phyloP scores from a whole-genome alignment of 352 stramenopile species.

The Pilasporangium apinafurcum region DNA sequence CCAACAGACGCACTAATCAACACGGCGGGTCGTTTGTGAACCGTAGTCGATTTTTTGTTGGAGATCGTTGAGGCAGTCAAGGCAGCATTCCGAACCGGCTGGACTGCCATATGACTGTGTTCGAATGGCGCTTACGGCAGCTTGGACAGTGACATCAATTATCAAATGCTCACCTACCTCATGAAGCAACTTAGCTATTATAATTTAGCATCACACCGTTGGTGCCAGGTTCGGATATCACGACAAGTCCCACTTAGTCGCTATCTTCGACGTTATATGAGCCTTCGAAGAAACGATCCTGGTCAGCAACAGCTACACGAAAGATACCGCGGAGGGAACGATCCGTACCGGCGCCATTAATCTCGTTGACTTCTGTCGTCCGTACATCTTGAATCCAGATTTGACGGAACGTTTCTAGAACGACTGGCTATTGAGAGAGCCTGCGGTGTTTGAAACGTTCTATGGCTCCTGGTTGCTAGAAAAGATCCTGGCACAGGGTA shows the following conservation, averaged over 20 bases:
- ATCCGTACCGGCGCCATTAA: conserved; percentile 20
- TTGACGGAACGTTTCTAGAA: conserved; percentile 3
- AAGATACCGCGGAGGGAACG: conserved; percentile 18
- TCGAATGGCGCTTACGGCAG: conserved; percentile 21
- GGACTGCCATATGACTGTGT: conserved; percentile 28
- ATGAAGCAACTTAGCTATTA: conserved; percentile 26
- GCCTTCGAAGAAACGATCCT: conserved; percentile 23
- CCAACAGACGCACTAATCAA: conserved; percentile 71
- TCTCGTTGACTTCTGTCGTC: conserved; percentile 24
- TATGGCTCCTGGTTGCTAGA: no score
- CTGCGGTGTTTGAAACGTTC: not conserved
- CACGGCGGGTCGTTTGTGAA: conserved; percentile 86
- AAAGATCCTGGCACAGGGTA: no score
- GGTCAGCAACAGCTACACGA: conserved; percentile 27
- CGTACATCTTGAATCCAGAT: conserved; percentile 31
- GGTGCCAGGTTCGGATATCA: conserved; percentile 25
- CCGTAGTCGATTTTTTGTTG: conserved; percentile 55
- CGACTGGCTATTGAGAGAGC: conserved; percentile 2
- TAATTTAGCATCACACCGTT: conserved; percentile 25
- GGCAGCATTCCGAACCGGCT: conserved; percentile 14
- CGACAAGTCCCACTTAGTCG: conserved; percentile 18
- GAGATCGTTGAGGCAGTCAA: conserved; percentile 59
- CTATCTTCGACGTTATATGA: conserved; percentile 4
- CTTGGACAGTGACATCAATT: conserved; percentile 39
- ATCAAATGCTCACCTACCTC: conserved; percentile 31